These are phyloP conservation scores for Casaregolazyma suthepensis DNA, from an alignment of 1,139 yeast genomes.

Conservation along the genomic window DNA sequence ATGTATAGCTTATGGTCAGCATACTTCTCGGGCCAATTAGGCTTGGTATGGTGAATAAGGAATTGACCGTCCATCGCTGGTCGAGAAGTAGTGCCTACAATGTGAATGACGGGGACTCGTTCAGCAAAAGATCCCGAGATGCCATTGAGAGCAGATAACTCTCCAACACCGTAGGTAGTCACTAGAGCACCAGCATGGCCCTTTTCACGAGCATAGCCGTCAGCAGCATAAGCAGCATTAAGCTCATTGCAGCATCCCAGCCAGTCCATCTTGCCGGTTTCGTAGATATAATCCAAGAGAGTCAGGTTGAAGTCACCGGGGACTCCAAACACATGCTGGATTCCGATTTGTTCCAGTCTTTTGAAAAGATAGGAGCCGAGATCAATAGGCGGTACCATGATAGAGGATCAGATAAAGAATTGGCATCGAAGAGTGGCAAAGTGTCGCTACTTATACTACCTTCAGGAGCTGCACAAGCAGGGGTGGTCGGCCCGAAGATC, in stretches of 20 bases:
- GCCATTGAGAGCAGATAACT: conserved; percentile 78
- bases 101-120: conserved; percentile 69
- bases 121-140: conserved; percentile 80
- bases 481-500: too few relatives aligned
- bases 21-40: conserved; percentile 38
- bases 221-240: conserved; percentile 71
- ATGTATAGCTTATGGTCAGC: conserved; percentile 63
- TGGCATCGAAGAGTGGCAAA: not conserved
- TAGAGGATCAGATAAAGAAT: not conserved
- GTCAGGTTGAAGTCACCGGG: conserved; percentile 67
- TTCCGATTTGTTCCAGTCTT: conserved; percentile 51
- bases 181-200: conserved; percentile 35
- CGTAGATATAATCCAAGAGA: conserved; percentile 54
- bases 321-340: conserved; percentile 66
- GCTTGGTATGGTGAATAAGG: conserved; percentile 64
- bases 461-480: too few relatives aligned
- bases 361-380: conserved; percentile 55
- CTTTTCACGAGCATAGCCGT: conserved; percentile 62
- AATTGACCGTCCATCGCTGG: conserved; percentile 36
- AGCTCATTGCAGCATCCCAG: conserved; percentile 59
- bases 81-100: conserved; percentile 70
- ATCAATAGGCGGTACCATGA: conserved; percentile 30
- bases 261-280: conserved; percentile 53
- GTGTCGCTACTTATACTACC: not conserved
- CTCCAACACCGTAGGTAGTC: conserved; percentile 82